These are phyloP conservation scores for Tylopilus sp. DNA, from an alignment of 768 basidiomycete genomes.

Conservation along the genomic window DNA sequence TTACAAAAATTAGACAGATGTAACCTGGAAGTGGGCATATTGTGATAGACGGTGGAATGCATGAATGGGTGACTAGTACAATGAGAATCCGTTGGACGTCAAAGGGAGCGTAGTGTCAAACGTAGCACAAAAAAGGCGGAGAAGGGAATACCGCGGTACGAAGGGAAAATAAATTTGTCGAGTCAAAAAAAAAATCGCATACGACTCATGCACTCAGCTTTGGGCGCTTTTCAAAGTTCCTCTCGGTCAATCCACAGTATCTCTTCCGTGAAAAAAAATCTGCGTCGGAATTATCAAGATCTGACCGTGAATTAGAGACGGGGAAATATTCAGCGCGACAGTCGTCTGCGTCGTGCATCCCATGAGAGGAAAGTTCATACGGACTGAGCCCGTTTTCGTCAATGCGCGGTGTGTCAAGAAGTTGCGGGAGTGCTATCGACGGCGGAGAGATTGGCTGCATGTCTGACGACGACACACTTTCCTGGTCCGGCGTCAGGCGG, in stretches of 20 bases:
- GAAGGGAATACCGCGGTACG: neutral
- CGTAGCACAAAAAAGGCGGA: constrained; percentile 5
- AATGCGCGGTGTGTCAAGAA: constrained; percentile 21
- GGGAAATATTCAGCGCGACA: constrained; percentile 33
- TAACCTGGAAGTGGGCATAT: constrained; percentile 24
- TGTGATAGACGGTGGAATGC: constrained; percentile 19
- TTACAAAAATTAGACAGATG: constrained; percentile 33
- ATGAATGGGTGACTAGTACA: constrained; percentile 27
- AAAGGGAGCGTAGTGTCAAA: constrained; percentile 16
- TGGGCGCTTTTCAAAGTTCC: constrained; percentile 23
- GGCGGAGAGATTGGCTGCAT: constrained; percentile 33
- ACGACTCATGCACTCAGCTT: constrained; percentile 27
- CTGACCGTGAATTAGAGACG: constrained; percentile 35
- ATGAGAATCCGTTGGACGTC: constrained; percentile 21
- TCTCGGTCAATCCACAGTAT: constrained; percentile 17
- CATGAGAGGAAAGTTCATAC: constrained; percentile 26
- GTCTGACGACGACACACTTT: constrained; percentile 32
- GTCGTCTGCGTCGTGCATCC: constrained; percentile 19
- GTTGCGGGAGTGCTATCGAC: constrained; percentile 29
- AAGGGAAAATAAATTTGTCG: constrained; percentile 8
- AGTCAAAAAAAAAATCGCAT: constrained; percentile 4
- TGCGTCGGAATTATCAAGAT: constrained; percentile 29
- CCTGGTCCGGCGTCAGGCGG: constrained; percentile 32
- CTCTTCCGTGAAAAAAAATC: constrained; percentile 25
- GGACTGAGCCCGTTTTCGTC: constrained; percentile 23